Conservation (phyloP, 2,329 filamentous ascomycete species). For the Trichoderma lentiforme region DNA sequence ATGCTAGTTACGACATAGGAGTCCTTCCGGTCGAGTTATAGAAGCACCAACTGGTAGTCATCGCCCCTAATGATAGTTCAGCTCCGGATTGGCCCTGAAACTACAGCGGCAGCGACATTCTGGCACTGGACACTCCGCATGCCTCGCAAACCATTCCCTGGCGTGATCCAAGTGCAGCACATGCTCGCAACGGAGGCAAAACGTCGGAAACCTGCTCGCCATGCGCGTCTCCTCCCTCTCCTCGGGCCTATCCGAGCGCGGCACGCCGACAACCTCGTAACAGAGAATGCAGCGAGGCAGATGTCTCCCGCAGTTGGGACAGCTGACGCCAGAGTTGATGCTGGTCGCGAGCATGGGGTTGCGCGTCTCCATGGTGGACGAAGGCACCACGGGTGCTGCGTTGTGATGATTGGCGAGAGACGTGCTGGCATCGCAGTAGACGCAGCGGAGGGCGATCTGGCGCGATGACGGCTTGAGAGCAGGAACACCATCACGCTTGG, state of each 20-base stretch:
- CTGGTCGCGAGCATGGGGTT: slow-evolving; percentile 58
- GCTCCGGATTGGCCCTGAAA: slow-evolving; percentile 57
- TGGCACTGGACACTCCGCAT: slow-evolving; percentile 64
- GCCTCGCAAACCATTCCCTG: slow-evolving; percentile 62
- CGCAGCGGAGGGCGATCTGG: slow-evolving; percentile 72
- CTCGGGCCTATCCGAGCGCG: slow-evolving; percentile 57
- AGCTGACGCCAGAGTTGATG: slow-evolving; percentile 60
- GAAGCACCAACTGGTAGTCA: neutral
- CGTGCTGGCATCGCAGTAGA: slow-evolving; percentile 67
- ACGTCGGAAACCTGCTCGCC: slow-evolving; percentile 62
- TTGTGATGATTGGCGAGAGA: slow-evolving; percentile 43
- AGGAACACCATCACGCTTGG: slow-evolving; percentile 60
- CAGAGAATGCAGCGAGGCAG: slow-evolving; percentile 66
- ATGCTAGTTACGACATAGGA: neutral
- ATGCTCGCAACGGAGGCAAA: slow-evolving; percentile 66
- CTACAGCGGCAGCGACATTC: slow-evolving; percentile 66
- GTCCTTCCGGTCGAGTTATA: neutral
- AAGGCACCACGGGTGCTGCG: slow-evolving; percentile 21
- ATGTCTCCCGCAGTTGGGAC: slow-evolving; percentile 64
- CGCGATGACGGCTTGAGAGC: slow-evolving; percentile 62
- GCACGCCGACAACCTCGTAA: slow-evolving; percentile 62
- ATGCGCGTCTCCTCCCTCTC: slow-evolving; percentile 46
- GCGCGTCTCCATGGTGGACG: slow-evolving; percentile 35
- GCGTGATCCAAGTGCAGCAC: slow-evolving; percentile 66
- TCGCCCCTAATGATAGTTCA: slow-evolving; percentile 45